Percentiles rank a stretch among this genome's conserved stretches.
Evolutionary conservation across 208 protist species (phyloP).

Genomic region (Novymonas esmeraldas): DNA sequence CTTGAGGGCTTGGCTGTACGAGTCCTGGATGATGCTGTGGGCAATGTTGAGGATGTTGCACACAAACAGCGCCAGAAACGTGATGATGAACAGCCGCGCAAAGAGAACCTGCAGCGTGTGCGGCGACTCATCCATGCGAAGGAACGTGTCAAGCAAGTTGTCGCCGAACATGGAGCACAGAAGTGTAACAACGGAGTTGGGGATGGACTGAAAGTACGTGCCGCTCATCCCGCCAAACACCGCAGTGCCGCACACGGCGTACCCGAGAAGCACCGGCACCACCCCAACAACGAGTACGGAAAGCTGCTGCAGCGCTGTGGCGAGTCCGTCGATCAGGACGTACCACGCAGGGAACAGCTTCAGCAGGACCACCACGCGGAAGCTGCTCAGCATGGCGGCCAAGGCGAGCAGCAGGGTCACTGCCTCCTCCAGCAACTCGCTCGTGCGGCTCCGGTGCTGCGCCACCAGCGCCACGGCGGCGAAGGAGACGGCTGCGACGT

Average conservation of each 20-base stretch:
- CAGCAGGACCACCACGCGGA: constrained; percentile 49
- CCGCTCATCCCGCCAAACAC: constrained; percentile 47
- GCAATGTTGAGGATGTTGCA: constrained; percentile 67
- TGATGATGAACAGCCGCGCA: constrained; percentile 48
- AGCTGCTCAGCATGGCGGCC: constrained; percentile 39
- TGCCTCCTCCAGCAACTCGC: constrained; percentile 31
- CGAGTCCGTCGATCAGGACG: constrained; percentile 49
- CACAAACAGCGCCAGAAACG: constrained; percentile 61
- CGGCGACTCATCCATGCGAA: constrained; percentile 50
- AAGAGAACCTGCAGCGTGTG: constrained; percentile 45
- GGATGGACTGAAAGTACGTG: constrained; percentile 39
- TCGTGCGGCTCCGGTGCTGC: constrained; percentile 30
- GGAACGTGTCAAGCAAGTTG: constrained; percentile 62
- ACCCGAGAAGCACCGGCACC: constrained; percentile 49
- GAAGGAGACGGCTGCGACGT: constrained; percentile 42
- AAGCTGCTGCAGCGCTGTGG: constrained; percentile 44
- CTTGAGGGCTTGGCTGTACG: constrained; percentile 49
- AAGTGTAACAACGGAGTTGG: constrained; percentile 43
- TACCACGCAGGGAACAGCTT: constrained; percentile 49
- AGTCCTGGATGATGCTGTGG: constrained; percentile 69
- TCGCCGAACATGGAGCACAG: constrained; percentile 64
- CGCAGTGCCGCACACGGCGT: constrained; percentile 49
- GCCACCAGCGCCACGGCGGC: constrained; percentile 30
- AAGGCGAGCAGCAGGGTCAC: constrained; percentile 63
- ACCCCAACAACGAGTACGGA: constrained; percentile 46